Evolutionary conservation across 495 filamentous ascomycete species (phyloP), one percentile per base, ranked within the genome.

Genomic region (Xylaria flabelliformis): DNA sequence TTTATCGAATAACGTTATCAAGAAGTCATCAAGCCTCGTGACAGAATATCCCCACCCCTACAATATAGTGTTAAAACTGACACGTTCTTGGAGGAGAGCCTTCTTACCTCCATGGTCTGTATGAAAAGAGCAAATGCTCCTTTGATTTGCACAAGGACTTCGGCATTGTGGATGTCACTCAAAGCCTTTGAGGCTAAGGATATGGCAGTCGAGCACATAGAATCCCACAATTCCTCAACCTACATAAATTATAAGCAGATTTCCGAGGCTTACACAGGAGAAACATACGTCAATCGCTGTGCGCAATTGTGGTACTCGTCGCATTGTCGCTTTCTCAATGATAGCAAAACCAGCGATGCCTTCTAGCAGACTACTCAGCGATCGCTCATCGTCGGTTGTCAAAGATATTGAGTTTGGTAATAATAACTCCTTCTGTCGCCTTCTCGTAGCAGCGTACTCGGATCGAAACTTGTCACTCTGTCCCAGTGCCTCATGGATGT

Each of bases 211-310:
- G 97, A 92, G 76, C 95, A 98, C 94, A 98, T 95, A 0, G 95
- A 97, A 77, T 98, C 95, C 96, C 96, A 99, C 7, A 99, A 86
- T 79, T 97, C 95, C 76, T 98, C 95, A 63, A 97, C 92, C 93
- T 95, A 6, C 29, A 50, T 10, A 72, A 42, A 69, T 41, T 41
- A 69, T 85, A 55, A 85, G 80, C 24, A 64, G 41, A 9, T 19
- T 15, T 64, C 44, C 53, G 64, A 34, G 17, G 29, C 58, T 8
- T 2, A 42, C 42, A 26, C 46, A 26, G 15, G n/a, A 39, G 24
- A 50, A 19, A 42, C 88, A 79, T 81, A 97, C 95, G 85, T 98
- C 96, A 68, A 91, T 87, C 17, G 88, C 83, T n/a, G 94, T 93
- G 64, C 96, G 87, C 55, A 98, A 84, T 70, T 93, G 91, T 3